Evolutionary conservation across 345 rosid genomes (phyloP), one percentile per base, ranked within the genome.

Genomic region (Geranium rotundifolium): DNA sequence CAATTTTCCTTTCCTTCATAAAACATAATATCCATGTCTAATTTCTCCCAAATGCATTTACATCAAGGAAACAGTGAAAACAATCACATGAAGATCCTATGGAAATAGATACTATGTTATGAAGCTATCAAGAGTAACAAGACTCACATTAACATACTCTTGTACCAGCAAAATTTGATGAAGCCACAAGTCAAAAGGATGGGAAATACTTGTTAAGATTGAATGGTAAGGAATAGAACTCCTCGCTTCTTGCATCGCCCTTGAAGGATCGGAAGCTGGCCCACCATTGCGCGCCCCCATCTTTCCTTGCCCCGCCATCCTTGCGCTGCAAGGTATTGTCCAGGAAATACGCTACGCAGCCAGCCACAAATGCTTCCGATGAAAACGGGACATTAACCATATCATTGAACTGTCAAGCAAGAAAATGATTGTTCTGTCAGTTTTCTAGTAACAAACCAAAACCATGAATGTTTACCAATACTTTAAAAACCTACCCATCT

Each of bases 221-320:
- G 79, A 93, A 88, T 34, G 99, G 99, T 65, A 93, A 78, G 55
- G 96, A 84, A 71, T 93, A 93, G 70, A 88, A 93, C 69, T 93
- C 99, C 56, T 77, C 85, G 41, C 84, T 93, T 74, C 97, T 84
- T 0, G 81, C 10, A 65, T 93, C 99, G 0, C 74, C 77, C 68
- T 85, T 68, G 85, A 72, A 93, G 10, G 84, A 69, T 77, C 73
- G 62, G 89, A 86, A 93, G 56, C 55, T 93, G 71, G 81, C 90
- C 99, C 99, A 90, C 99, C 99, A 93, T 67, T 88, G 92, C 75
- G 77, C 85, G 29, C 99, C 99, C 62, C 97, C 30, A 78, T 93
- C 99, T 75, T 90, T 93, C 84, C 86, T 82, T 56, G 82, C 68
- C 12, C 71, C 39, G 56, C 67, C 62, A 34, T 80, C 87, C 71